These are phyloP conservation scores for Hippophae gyantsensis DNA, from an alignment of 306 rosid genomes.

Conservation along the genomic window DNA sequence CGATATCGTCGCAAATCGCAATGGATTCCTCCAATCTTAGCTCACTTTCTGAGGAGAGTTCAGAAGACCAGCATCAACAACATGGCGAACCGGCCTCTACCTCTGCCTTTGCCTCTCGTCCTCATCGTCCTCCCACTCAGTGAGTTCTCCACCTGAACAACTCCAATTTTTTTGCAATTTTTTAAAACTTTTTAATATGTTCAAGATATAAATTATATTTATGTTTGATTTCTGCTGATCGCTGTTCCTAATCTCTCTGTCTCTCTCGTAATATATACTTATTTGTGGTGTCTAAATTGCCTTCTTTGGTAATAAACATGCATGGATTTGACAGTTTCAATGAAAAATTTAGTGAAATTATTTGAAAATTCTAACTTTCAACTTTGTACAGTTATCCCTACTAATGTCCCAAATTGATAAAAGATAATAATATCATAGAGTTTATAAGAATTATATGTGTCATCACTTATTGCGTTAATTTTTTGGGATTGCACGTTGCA, in stretches of 20 bases:
- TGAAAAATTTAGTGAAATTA: too few species aligned
- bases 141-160: constrained; percentile 23
- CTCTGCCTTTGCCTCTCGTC: constrained; percentile 62
- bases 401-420: too few species aligned
- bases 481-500: too few species aligned
- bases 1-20: not conserved
- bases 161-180: not conserved
- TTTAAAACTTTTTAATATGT: not conserved
- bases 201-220: not conserved
- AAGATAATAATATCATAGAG: too few species aligned
- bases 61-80: constrained; percentile 24
- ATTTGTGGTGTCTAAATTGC: too few species aligned
- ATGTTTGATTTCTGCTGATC: not conserved
- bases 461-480: too few species aligned
- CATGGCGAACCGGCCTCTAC: constrained; percentile 22
- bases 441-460: too few species aligned
- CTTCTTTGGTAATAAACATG: too few species aligned
- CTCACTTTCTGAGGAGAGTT: constrained; percentile 52
- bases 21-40: constrained; percentile 45
- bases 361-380: too few species aligned
- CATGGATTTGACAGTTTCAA: too few species aligned
- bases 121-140: constrained; percentile 67
- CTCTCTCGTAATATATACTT: too few species aligned
- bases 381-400: too few species aligned
- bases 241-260: not conserved